A percentile compares a stretch with the other conserved stretches of the same genome.
Conservation (phyloP, 306 rosid species). For the Vicia faba region DNA sequence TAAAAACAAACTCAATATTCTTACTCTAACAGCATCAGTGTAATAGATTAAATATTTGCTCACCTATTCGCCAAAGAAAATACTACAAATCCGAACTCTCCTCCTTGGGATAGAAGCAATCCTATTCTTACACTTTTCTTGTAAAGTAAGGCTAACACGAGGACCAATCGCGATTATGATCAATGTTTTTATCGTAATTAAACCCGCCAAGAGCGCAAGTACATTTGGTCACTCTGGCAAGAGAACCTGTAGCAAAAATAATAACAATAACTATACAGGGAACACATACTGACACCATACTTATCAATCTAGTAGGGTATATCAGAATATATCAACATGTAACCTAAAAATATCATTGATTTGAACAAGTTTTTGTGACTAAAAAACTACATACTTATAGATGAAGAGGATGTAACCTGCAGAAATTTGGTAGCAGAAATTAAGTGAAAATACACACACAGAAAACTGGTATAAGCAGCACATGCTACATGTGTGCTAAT, state of each 20-base stretch:
- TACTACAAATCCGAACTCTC: conserved; percentile 94
- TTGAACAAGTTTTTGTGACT: conserved; percentile 5
- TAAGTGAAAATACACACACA: too few relatives aligned
- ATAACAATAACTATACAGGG: conserved; percentile 15
- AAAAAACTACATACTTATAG: conserved; percentile 23
- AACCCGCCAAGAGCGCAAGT: conserved; percentile 88
- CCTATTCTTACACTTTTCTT: conserved; percentile 99
- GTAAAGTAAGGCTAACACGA: conserved; percentile 87
- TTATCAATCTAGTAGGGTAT: conserved; percentile 26
- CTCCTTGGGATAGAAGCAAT: conserved; percentile 96
- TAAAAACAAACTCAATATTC: conserved; percentile 32
- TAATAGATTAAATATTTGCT: conserved; percentile 29
- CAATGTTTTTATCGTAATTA: conserved; percentile 86
- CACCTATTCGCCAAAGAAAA: conserved; percentile 94
- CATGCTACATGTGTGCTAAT: too few relatives aligned
- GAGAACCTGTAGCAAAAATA: conserved; percentile 70
- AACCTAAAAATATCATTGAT: conserved; percentile 34
- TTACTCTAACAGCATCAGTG: conserved; percentile 22
- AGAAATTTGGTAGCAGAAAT: too few relatives aligned
- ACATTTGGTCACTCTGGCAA: conserved; percentile 98
- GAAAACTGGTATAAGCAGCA: too few relatives aligned
- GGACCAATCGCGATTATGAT: conserved; percentile 97
- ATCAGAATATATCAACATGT: conserved; percentile 43
- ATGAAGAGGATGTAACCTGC: conserved; percentile 34
- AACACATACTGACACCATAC: conserved; percentile 36